Conservation (phyloP, 352 stramenopile species). For the Pythium inflatum region DNA sequence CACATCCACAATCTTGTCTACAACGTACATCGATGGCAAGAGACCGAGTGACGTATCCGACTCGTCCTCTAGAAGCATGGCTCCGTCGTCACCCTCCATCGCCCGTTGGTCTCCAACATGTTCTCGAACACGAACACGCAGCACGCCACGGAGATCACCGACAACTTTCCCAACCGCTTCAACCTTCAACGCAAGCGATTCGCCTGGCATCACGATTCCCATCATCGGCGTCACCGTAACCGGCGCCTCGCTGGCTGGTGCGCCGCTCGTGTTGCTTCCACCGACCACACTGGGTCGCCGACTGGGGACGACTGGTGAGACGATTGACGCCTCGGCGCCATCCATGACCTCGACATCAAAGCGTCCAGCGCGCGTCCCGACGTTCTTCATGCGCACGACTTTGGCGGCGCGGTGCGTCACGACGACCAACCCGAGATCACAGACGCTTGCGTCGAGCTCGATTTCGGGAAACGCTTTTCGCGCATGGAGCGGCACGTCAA, state of each 20-base stretch:
- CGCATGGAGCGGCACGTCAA: constrained; percentile 71
- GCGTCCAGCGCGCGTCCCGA: constrained; percentile 37
- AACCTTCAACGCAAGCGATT: constrained; percentile 20
- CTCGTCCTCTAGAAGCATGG: constrained; percentile 16
- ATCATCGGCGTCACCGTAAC: constrained; percentile 41
- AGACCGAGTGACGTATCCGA: constrained; percentile 18
- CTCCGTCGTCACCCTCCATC: background rate
- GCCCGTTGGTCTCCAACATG: constrained; percentile 13
- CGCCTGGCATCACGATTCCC: constrained; percentile 31
- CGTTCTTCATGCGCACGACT: constrained; percentile 63
- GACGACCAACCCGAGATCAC: constrained; percentile 73
- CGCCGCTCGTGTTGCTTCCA: background rate
- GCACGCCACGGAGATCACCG: constrained; percentile 5
- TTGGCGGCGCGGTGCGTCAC: constrained; percentile 54
- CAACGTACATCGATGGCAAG: constrained; percentile 18
- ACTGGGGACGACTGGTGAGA: background rate
- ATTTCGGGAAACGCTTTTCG: constrained; percentile 57
- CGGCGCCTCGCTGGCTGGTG: background rate
- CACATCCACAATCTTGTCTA: constrained; percentile 83
- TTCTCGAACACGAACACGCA: constrained; percentile 29
- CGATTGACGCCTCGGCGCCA: background rate
- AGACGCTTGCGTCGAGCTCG: constrained; percentile 54
- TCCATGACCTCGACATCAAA: constrained; percentile 65
- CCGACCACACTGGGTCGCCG: constrained; percentile 8
- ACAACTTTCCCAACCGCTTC: constrained; percentile 19